Evolutionary conservation across 2,329 filamentous ascomycete genomes (phyloP).

Genomic region (Bipolaris oryzae): DNA sequence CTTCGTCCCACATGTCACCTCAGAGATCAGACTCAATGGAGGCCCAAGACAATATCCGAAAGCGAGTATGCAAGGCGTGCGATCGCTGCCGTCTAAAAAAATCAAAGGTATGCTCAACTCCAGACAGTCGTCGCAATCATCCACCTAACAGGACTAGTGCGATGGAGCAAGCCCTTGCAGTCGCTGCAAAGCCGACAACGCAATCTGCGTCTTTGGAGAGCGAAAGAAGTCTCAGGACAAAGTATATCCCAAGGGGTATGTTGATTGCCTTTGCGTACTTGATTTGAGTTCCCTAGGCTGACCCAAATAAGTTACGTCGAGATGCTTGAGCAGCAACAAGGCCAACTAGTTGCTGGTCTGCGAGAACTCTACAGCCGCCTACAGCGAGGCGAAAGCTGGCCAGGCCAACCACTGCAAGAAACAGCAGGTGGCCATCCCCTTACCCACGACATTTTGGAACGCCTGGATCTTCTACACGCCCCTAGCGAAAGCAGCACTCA

Average conservation of each 20-base stretch:
- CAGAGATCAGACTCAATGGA: conserved; percentile 49
- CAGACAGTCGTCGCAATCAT: neutral
- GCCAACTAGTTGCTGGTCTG: conserved; percentile 65
- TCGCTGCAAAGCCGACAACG: conserved; percentile 67
- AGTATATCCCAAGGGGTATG: conserved; percentile 69
- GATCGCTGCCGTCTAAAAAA: conserved; percentile 70
- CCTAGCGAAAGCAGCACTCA: conserved; percentile 53
- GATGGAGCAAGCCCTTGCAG: conserved; percentile 67
- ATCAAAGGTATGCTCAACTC: conserved; percentile 60
- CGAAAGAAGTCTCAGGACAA: conserved; percentile 71
- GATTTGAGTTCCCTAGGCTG: conserved; percentile 4
- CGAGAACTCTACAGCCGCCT: conserved; percentile 65
- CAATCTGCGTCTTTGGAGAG: conserved; percentile 69
- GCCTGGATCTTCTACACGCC: conserved; percentile 62
- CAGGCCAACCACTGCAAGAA: conserved; percentile 59
- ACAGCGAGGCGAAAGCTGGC: conserved; percentile 61
- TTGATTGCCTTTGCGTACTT: neutral
- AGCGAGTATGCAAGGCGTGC: conserved; percentile 70
- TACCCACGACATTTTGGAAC: conserved; percentile 67
- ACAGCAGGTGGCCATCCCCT: conserved; percentile 61
- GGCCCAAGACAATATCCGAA: conserved; percentile 58
- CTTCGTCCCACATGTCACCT: conserved; percentile 36
- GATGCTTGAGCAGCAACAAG: conserved; percentile 70
- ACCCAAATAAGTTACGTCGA: conserved; percentile 62
- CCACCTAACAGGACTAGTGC: conserved; percentile 52